Percentiles rank a stretch among this genome's conserved stretches.
These are phyloP conservation scores for Aspergillus sp. DNA, from an alignment of 2,329 filamentous ascomycete species.

Conservation along the genomic window DNA sequence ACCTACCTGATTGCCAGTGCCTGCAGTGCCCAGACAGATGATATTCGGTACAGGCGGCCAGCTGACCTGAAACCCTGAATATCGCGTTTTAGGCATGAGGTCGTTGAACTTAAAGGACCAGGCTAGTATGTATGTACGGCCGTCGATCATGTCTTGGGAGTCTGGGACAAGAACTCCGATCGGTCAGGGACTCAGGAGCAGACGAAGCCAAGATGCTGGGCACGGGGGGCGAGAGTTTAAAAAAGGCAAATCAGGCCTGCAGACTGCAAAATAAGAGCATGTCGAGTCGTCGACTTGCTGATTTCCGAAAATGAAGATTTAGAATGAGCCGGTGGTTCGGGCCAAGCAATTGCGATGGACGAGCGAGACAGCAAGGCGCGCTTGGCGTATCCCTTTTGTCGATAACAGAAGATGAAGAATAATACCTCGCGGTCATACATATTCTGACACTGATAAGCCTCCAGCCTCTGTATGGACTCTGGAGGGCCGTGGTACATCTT, in stretches of 20 bases:
- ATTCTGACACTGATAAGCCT: not conserved
- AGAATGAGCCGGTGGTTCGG: not conserved
- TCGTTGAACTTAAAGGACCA: not conserved
- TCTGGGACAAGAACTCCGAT: not conserved
- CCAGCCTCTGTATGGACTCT: not conserved
- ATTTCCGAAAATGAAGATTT: too few species aligned
- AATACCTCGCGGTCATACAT: too few species aligned
- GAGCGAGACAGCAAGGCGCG: not conserved
- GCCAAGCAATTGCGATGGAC: conserved; percentile 6
- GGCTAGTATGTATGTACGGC: not conserved
- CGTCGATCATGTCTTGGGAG: not conserved
- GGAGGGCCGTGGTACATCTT: not conserved
- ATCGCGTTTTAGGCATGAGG: not conserved
- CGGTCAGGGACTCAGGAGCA: not conserved
- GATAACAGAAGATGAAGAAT: not conserved
- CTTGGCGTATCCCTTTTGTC: conserved; percentile 7
- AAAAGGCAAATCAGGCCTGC: not conserved
- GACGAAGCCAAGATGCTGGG: not conserved
- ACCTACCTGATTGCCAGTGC: not conserved
- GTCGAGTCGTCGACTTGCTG: too few species aligned
- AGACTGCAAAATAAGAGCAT: not conserved
- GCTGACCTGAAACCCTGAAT: too few species aligned
- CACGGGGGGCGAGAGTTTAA: not conserved
- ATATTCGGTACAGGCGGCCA: too few species aligned
- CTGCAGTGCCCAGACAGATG: not conserved